Conservation (phyloP, 2,329 filamentous ascomycete genomes). For the Onygenales sp. region DNA sequence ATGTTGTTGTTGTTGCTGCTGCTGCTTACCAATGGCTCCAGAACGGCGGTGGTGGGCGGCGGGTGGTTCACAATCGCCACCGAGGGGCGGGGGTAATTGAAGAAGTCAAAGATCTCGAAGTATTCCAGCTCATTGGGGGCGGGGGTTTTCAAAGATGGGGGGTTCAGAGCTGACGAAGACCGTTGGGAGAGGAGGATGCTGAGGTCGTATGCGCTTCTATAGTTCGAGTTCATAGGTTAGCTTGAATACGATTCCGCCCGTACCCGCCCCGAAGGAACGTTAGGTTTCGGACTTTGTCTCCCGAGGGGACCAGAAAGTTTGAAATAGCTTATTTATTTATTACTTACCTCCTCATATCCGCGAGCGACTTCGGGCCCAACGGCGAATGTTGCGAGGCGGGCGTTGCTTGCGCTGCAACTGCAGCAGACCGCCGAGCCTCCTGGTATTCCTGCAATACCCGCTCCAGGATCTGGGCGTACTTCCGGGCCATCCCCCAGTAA, state of each 20-base stretch:
- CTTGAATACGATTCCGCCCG: too few relatives aligned
- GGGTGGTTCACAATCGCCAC: neutral
- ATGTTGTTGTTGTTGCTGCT: too few relatives aligned
- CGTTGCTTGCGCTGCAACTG: neutral
- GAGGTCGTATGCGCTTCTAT: slow-evolving; percentile 27
- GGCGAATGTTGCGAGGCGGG: neutral
- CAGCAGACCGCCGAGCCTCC: neutral
- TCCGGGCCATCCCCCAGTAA: slow-evolving; percentile 37
- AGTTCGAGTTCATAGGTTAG: slow-evolving; percentile 6
- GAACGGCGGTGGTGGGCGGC: neutral
- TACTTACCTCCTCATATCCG: slow-evolving; percentile 34
- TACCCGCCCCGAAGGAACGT: too few relatives aligned
- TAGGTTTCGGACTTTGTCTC: too few relatives aligned
- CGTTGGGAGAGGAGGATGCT: slow-evolving; percentile 28
- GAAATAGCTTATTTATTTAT: neutral
- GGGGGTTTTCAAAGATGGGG: slow-evolving; percentile 30
- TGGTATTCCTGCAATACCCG: slow-evolving; percentile 23
- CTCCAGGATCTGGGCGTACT: slow-evolving; percentile 34
- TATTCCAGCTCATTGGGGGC: slow-evolving; percentile 35
- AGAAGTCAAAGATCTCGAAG: slow-evolving; percentile 40
- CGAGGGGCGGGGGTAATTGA: slow-evolving; percentile 29
- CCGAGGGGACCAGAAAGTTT: too few relatives aligned
- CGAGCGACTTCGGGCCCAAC: slow-evolving; percentile 23
- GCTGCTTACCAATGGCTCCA: neutral
- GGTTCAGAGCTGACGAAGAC: slow-evolving; percentile 30